Conservation (phyloP, 1,284 basidiomycete genomes). For the Naganishia sp. region DNA sequence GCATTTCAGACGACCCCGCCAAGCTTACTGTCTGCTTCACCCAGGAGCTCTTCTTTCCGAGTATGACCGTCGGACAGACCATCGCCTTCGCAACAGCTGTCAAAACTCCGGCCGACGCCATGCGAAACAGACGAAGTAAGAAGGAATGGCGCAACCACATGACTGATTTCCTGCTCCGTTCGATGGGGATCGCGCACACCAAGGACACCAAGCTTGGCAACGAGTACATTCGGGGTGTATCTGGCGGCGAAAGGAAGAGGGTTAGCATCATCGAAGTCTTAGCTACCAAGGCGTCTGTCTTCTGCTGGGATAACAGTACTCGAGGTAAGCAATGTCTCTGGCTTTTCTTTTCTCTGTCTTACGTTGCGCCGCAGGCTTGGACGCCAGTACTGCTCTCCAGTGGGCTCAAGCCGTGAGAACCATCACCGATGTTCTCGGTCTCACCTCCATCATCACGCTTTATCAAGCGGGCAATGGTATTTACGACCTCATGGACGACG, state of each 20-base stretch:
- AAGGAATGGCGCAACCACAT: constrained; percentile 56
- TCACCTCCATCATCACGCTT: constrained; percentile 77
- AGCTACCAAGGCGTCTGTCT: constrained; percentile 19
- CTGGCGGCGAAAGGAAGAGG: constrained; percentile 35
- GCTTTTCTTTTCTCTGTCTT: constrained; percentile 47
- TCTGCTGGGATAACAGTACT: constrained; percentile 36
- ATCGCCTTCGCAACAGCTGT: constrained; percentile 45
- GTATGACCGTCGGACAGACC: constrained; percentile 24
- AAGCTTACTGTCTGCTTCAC: neutral
- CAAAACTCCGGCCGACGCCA: constrained; percentile 21
- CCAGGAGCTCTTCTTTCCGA: constrained; percentile 24
- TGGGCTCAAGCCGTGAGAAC: constrained; percentile 71
- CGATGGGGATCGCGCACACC: constrained; percentile 75
- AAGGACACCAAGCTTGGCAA: constrained; percentile 45
- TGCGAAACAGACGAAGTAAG: constrained; percentile 48
- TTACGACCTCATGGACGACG: constrained; percentile 65
- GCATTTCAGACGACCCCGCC: too few relatives aligned
- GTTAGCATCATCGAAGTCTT: constrained; percentile 32
- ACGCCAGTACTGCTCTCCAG: constrained; percentile 80
- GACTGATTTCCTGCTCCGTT: constrained; percentile 63
- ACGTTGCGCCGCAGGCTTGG: constrained; percentile 62
- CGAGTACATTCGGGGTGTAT: constrained; percentile 33
- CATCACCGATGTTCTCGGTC: constrained; percentile 72
- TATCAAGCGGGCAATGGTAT: constrained; percentile 74
- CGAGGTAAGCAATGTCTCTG: constrained; percentile 46